Conservation (phyloP, 176 grass and related monocot species). For the Oryza glumipatula region DNA sequence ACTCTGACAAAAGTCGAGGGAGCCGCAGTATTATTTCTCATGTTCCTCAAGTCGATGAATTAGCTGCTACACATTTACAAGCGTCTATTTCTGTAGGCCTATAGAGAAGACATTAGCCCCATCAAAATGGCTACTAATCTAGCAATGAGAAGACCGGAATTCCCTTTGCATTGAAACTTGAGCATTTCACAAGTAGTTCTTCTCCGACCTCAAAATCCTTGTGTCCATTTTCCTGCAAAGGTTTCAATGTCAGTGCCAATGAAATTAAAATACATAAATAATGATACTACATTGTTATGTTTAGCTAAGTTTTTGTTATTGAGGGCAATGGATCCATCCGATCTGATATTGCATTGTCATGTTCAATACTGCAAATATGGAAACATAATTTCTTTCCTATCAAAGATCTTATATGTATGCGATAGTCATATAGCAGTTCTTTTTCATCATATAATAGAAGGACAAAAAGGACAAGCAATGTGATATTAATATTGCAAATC, state of each 20-base stretch:
- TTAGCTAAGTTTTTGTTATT: background rate
- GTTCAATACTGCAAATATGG: background rate
- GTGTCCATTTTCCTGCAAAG: conserved; percentile 59
- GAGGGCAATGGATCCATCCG: background rate
- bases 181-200: conserved; percentile 64
- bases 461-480: background rate
- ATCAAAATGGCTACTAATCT: conserved; percentile 41
- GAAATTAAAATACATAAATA: background rate
- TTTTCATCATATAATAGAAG: background rate
- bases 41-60: conserved; percentile 7
- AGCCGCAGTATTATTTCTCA: background rate
- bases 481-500: background rate
- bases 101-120: background rate
- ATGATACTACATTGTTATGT: background rate
- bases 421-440: background rate
- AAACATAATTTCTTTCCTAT: background rate
- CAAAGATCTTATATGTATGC: background rate
- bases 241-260: conserved; percentile 23
- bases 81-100: background rate
- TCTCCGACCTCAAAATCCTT: conserved; percentile 69
- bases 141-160: conserved; percentile 76
- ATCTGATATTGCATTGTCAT: background rate
- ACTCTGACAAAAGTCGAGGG: background rate
- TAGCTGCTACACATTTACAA: conserved; percentile 45
- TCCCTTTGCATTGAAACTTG: conserved; percentile 76